Evolutionary conservation across 495 filamentous ascomycete genomes (phyloP), one percentile per base, ranked within the genome.

Genomic region (Beverwykella pulmonaria): DNA sequence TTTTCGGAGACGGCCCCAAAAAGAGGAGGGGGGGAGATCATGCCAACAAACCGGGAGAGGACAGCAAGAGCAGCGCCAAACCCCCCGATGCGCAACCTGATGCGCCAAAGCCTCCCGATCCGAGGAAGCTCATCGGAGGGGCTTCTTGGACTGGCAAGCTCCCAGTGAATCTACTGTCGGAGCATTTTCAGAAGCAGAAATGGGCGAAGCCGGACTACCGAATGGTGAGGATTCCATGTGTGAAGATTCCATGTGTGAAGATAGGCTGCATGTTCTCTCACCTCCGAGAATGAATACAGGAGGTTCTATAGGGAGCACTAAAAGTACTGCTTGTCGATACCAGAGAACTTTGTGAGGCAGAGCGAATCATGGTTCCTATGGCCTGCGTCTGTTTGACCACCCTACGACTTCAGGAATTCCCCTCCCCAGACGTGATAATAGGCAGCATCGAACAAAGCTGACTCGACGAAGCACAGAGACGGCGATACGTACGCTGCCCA

Each of bases 61-160:
- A 30, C 7, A 52, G 25, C 50, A 63, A 66, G 29, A 52, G n/a
- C 47, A 61, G 69, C 59, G 17, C 39, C 81, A 82, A 60, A 76
- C 78, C 46, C 79, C 74, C 61, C 36, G 75, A 77, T 67, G 32
- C 7, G 4, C 65, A 74, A 72, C 63, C 75, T 2, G 76, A 79
- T 50, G 86, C 79, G 65, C 86, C 86, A 22, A 92, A 92, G 64
- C 90, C 89, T 70, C 90, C 92, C 39, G 87, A 90, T 30, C 88
- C 91, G 58, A 90, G 92, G 77, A 87, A 91, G 68, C 79, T 98
- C 61, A 96, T 98, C 75, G 95, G 92, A 53, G 94, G 94, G 53
- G 86, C 91, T 69, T 97, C 92, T 74, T 98, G 95, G 95, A 98
- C 94, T 0, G 94, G 94, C 36, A 98, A 98, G 75, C 78, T 98